phyloP scores from a whole-genome alignment of 2,329 filamentous ascomycete genomes.

The Fulvia fulva region DNA sequence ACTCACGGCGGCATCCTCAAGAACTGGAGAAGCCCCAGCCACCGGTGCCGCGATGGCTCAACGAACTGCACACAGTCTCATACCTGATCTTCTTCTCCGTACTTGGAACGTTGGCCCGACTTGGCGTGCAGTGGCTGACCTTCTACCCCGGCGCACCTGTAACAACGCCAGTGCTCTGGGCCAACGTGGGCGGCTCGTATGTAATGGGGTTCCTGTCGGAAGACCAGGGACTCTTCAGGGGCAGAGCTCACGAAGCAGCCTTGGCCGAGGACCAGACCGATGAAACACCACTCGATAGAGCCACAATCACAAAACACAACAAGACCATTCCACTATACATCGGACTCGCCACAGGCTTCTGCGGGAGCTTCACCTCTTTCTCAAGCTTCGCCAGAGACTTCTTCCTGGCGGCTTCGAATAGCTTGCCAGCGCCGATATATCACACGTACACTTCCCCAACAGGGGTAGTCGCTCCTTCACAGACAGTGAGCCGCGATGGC shows the following conservation, averaged over 20 bases:
- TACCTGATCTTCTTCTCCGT: constrained; percentile 84
- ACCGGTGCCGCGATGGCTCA: constrained; percentile 31
- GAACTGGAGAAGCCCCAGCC: constrained; percentile 9
- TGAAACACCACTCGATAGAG: constrained; percentile 34
- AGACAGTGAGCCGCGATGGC: constrained; percentile 52
- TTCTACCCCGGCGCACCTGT: constrained; percentile 74
- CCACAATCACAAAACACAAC: constrained; percentile 54
- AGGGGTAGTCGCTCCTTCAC: constrained; percentile 24
- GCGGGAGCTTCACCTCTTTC: constrained; percentile 86
- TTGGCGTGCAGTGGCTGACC: constrained; percentile 76
- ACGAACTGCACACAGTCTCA: constrained; percentile 61
- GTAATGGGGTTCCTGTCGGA: constrained; percentile 83
- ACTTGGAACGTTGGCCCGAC: constrained; percentile 74
- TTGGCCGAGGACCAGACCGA: constrained; percentile 29
- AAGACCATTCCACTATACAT: constrained; percentile 88
- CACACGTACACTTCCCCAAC: constrained; percentile 31
- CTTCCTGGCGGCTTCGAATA: constrained; percentile 76
- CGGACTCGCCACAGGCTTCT: constrained; percentile 80
- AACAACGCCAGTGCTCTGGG: constrained; percentile 73
- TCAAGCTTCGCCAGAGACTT: constrained; percentile 77
- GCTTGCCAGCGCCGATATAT: constrained; percentile 54
- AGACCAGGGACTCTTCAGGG: constrained; percentile 69
- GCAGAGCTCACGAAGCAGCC: constrained; percentile 55
- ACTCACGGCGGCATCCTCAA: constrained; percentile 11
- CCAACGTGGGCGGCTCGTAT: constrained; percentile 77